Evolutionary conservation across 306 rosid genomes (phyloP).

Genomic region (Malus sieversii): DNA sequence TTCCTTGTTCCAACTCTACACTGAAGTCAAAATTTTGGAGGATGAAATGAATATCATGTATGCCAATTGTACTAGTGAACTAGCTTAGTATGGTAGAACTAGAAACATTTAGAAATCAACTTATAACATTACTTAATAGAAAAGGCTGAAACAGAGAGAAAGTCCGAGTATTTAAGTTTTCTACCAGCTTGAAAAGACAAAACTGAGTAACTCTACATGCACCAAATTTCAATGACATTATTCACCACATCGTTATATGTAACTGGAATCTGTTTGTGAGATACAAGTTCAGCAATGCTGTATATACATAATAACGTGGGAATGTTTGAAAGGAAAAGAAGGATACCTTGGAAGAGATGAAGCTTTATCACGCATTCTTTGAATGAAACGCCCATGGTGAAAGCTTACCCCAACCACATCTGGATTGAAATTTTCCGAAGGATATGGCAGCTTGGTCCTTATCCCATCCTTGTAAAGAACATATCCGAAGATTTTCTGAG

Average conservation of each 20-base stretch:
- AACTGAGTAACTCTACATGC: not conserved
- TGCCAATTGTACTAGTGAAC: not conserved
- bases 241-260: not conserved
- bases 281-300: not conserved
- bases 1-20: conserved; percentile 6
- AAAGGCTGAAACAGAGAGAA: not conserved
- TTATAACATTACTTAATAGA: not conserved
- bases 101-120: not conserved
- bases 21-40: not conserved
- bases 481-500: conserved; percentile 3
- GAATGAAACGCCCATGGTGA: conserved; percentile 52
- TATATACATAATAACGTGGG: not conserved
- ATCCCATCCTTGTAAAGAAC: conserved; percentile 41
- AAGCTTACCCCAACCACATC: conserved; percentile 44
- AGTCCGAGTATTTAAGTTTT: not conserved
- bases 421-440: conserved; percentile 23
- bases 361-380: conserved; percentile 39
- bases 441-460: conserved; percentile 32
- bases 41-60: not conserved
- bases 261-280: not conserved
- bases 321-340: not conserved
- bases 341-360: conserved; percentile 31
- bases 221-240: not conserved
- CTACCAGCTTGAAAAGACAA: not conserved
- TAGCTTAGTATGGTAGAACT: not conserved